Percentiles rank a stretch among this genome's conserved stretches.
These are phyloP conservation scores for Kurtzmaniella quercitrusa DNA, from an alignment of 1,139 yeast species.

Conservation along the genomic window DNA sequence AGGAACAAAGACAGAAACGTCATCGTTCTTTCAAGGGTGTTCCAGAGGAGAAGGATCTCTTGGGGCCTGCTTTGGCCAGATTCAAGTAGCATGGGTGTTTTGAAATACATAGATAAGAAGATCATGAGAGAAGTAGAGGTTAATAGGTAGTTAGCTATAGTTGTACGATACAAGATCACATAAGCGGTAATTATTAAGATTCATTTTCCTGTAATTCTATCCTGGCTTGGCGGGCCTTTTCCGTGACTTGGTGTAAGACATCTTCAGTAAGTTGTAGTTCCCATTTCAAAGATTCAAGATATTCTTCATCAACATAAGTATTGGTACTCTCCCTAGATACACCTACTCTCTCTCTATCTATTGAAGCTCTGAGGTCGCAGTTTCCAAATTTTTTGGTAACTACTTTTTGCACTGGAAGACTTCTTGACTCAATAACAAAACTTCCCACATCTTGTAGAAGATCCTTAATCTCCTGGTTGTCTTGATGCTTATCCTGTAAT, in stretches of 20 bases:
- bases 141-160: too few species aligned
- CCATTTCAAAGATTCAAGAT: constrained; percentile 19
- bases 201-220: neutral
- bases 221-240: neutral
- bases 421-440: too few species aligned
- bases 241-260: constrained; percentile 10
- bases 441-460: too few species aligned
- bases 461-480: too few species aligned
- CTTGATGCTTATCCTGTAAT: too few species aligned
- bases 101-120: neutral
- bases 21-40: constrained; percentile 46
- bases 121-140: neutral
- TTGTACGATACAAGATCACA: too few species aligned
- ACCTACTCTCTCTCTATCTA: too few species aligned
- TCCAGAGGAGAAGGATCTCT: constrained; percentile 46
- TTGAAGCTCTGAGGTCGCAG: too few species aligned
- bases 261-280: constrained; percentile 18
- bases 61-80: constrained; percentile 57
- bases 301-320: constrained; percentile 13
- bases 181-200: too few species aligned
- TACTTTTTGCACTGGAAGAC: too few species aligned
- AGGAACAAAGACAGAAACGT: constrained; percentile 61
- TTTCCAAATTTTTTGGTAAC: too few species aligned
- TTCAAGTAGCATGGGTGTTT: constrained; percentile 28
- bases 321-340: neutral